phyloP scores from a whole-genome alignment of 306 rosid genomes.

The Cicer pinnatifidum region DNA sequence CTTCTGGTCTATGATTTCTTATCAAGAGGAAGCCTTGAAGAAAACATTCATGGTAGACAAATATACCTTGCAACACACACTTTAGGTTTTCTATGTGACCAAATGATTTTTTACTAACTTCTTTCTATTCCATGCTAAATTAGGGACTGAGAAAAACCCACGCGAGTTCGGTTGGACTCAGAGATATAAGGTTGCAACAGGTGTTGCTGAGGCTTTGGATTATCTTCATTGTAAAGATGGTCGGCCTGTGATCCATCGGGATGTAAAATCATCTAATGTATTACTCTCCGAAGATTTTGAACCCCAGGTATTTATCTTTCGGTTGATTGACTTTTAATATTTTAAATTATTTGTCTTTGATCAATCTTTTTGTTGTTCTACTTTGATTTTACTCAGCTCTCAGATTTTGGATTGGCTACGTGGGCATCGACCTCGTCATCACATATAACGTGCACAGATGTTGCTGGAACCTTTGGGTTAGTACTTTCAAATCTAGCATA shows the following conservation, averaged over 20 bases:
- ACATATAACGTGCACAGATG: slow-evolving; percentile 84
- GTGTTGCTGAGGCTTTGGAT: slow-evolving; percentile 90
- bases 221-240: slow-evolving; percentile 70
- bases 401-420: slow-evolving; percentile 96
- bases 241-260: slow-evolving; percentile 84
- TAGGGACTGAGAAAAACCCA: slow-evolving; percentile 72
- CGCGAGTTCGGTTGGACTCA: slow-evolving; percentile 77
- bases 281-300: slow-evolving; percentile 87
- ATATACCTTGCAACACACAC: neutral
- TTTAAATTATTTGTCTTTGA: slow-evolving; percentile 10
- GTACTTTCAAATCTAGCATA: slow-evolving; percentile 45
- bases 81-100: slow-evolving; percentile 23
- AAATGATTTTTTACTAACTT: slow-evolving; percentile 24
- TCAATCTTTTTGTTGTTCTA: slow-evolving; percentile 34
- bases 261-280: slow-evolving; percentile 87
- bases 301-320: slow-evolving; percentile 69
- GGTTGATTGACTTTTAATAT: slow-evolving; percentile 6
- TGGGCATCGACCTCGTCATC: slow-evolving; percentile 79
- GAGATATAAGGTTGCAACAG: slow-evolving; percentile 88
- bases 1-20: slow-evolving; percentile 91
- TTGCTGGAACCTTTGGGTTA: slow-evolving; percentile 98
- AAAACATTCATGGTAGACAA: slow-evolving; percentile 80
- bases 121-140: slow-evolving; percentile 38
- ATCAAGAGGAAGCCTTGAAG: slow-evolving; percentile 97
- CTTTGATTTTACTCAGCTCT: slow-evolving; percentile 64